A percentile compares a stretch with the other conserved stretches of the same genome.
These are phyloP conservation scores for Cyamopsis tetragonoloba DNA, from an alignment of 306 rosid genomes.

Conservation along the genomic window DNA sequence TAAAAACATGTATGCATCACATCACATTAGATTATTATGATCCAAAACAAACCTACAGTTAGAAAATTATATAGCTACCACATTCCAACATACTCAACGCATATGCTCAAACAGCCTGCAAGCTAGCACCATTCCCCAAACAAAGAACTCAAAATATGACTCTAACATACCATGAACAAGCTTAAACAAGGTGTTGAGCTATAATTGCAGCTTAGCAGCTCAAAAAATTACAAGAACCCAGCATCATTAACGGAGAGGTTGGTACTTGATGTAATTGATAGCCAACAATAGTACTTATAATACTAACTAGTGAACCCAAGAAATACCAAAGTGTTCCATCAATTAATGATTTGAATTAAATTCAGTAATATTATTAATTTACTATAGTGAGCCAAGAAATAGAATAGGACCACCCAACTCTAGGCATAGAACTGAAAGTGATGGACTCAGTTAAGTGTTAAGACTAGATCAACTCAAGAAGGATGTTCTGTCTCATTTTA, in stretches of 20 bases:
- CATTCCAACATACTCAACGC: not conserved
- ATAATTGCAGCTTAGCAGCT: not conserved
- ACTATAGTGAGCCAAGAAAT: not conserved
- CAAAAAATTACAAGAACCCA: not conserved
- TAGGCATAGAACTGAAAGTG: not conserved
- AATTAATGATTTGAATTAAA: constrained; percentile 7
- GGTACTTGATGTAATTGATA: not conserved
- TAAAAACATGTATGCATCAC: not conserved
- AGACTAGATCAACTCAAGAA: not conserved
- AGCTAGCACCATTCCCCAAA: not conserved
- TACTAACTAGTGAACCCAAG: not conserved
- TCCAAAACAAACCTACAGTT: not conserved
- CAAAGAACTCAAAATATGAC: not conserved
- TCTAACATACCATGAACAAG: not conserved
- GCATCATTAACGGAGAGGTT: not conserved
- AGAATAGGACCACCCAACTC: not conserved
- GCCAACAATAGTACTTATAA: not conserved
- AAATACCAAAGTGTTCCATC: not conserved
- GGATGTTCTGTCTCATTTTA: not conserved
- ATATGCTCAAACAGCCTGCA: not conserved
- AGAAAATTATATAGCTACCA: not conserved
- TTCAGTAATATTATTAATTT: not conserved
- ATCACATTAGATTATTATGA: not conserved
- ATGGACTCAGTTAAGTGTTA: not conserved
- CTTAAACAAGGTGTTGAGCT: not conserved